These are phyloP conservation scores for Metschnikowia proteae DNA, from an alignment of 805 yeast genomes.

Conservation along the genomic window DNA sequence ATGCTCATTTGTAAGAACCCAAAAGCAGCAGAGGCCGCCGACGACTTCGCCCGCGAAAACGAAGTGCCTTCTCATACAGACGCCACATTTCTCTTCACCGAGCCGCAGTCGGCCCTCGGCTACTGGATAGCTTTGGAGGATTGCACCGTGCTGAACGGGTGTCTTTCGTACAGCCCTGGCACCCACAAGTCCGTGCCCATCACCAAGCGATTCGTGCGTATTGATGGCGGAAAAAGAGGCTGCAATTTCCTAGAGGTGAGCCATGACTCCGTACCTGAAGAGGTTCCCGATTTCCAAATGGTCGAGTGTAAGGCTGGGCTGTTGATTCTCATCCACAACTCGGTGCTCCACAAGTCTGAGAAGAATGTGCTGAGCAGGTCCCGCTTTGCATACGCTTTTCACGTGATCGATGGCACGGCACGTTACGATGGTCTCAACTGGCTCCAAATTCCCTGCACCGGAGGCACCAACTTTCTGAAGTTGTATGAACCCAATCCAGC, in stretches of 20 bases:
- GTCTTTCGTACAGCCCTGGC: slow-evolving; percentile 66
- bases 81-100: slow-evolving; percentile 66
- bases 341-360: slow-evolving; percentile 70
- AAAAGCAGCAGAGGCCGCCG: neutral
- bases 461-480: slow-evolving; percentile 58
- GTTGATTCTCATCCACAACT: slow-evolving; percentile 65
- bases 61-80: slow-evolving; percentile 79
- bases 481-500: slow-evolving; percentile 23
- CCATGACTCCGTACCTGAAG: slow-evolving; percentile 16
- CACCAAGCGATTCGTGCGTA: slow-evolving; percentile 59
- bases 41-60: slow-evolving; percentile 31
- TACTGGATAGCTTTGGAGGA: slow-evolving; percentile 82
- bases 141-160: slow-evolving; percentile 64
- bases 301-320: slow-evolving; percentile 71
- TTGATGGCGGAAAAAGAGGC: slow-evolving; percentile 46
- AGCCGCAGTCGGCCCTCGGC: slow-evolving; percentile 69
- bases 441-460: slow-evolving; percentile 73
- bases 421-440: slow-evolving; percentile 65
- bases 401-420: slow-evolving; percentile 64
- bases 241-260: slow-evolving; percentile 51
- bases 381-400: slow-evolving; percentile 77
- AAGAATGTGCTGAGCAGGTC: slow-evolving; percentile 51
- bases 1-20: slow-evolving; percentile 82
- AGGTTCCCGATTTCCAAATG: slow-evolving; percentile 42
- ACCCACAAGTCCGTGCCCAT: slow-evolving; percentile 59